phyloP scores from a whole-genome alignment of 306 rosid species.

The Comarum palustre region DNA sequence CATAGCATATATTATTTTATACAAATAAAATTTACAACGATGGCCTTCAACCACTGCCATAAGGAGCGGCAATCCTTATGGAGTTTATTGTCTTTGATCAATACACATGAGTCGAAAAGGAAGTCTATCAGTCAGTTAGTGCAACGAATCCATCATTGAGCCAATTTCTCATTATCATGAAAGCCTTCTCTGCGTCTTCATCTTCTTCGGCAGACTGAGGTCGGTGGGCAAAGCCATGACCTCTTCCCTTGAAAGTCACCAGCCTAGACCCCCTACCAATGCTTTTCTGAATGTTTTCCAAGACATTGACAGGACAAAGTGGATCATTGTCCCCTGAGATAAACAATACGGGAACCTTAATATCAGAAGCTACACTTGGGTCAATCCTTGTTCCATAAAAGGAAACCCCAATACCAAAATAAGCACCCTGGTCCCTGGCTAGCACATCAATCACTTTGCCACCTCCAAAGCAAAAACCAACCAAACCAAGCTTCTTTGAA shows the following conservation, averaged over 20 bases:
- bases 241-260: slow-evolving; percentile 60
- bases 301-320: slow-evolving; percentile 45
- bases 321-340: slow-evolving; percentile 70
- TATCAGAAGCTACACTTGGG: slow-evolving; percentile 33
- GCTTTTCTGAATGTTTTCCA: slow-evolving; percentile 37
- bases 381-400: slow-evolving; percentile 64
- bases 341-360: slow-evolving; percentile 59
- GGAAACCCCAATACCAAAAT: slow-evolving; percentile 61
- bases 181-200: slow-evolving; percentile 78
- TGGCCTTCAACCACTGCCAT: slow-evolving; percentile 2
- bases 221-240: slow-evolving; percentile 77
- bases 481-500: slow-evolving; percentile 62
- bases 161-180: slow-evolving; percentile 64
- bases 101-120: not conserved
- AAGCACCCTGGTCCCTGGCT: slow-evolving; percentile 48
- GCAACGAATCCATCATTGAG: slow-evolving; percentile 42
- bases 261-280: slow-evolving; percentile 45
- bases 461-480: slow-evolving; percentile 78
- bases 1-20: not conserved
- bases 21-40: too few relatives aligned
- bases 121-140: slow-evolving; percentile 5
- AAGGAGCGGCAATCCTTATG: not conserved
- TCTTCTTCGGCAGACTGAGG: slow-evolving; percentile 74
- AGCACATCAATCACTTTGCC: slow-evolving; percentile 61
- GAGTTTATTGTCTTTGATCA: not conserved